Conservation (phyloP, 2,329 filamentous ascomycete species). For the Penicillium sp. region DNA sequence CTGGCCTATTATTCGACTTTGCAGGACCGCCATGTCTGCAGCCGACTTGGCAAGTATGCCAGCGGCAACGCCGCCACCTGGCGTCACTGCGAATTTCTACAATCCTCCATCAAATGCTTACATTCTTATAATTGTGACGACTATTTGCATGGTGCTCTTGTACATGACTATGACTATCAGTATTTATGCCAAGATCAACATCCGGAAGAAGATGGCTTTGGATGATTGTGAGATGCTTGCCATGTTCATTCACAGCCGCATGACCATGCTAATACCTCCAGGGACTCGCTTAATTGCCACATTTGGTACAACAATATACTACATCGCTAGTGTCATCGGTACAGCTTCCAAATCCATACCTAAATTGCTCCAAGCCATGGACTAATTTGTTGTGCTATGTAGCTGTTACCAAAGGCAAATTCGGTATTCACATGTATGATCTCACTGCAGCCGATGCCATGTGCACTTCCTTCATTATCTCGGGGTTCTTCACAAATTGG, state of each 20-base stretch:
- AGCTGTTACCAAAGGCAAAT: neutral
- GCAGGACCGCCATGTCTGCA: neutral
- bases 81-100: neutral
- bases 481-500: neutral
- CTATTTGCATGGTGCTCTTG: neutral
- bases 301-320: neutral
- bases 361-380: neutral
- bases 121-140: neutral
- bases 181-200: neutral
- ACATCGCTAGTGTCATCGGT: neutral
- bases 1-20: neutral
- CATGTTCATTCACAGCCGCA: neutral
- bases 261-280: neutral
- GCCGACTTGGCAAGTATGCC: neutral
- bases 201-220: neutral
- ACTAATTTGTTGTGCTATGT: neutral
- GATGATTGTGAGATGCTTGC: neutral
- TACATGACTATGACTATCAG: neutral
- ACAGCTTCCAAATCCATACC: neutral
- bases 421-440: neutral
- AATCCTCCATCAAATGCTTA: neutral
- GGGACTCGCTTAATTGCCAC: neutral
- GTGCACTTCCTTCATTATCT: neutral
- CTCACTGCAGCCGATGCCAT: neutral
- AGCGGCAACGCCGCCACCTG: neutral